phyloP scores from a whole-genome alignment of 1,139 yeast species.

The Candida labiduridarum region DNA sequence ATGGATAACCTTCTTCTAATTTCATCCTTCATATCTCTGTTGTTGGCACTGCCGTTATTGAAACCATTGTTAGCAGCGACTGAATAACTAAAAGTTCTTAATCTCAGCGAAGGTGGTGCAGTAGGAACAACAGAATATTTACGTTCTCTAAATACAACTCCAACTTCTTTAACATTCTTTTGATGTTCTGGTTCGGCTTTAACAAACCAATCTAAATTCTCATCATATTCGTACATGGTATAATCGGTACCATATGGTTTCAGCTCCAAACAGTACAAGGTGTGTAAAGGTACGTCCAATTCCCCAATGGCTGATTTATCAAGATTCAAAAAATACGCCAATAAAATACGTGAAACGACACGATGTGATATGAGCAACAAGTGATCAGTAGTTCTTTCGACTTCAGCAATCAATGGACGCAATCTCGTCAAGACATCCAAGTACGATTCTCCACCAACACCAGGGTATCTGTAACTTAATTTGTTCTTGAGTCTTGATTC shows the following conservation, averaged over 20 bases:
- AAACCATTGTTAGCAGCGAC: background rate
- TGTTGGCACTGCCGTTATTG: background rate
- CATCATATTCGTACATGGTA: slow-evolving; percentile 86
- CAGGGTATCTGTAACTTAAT: slow-evolving; percentile 86
- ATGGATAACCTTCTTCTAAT: slow-evolving; percentile 22
- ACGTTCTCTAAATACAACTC: slow-evolving; percentile 64
- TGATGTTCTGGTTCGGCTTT: slow-evolving; percentile 70
- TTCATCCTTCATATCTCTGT: slow-evolving; percentile 5
- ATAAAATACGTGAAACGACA: slow-evolving; percentile 82
- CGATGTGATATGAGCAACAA: slow-evolving; percentile 83
- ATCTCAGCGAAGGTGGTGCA: slow-evolving; percentile 49
- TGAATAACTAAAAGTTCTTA: slow-evolving; percentile 5
- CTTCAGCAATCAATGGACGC: slow-evolving; percentile 87
- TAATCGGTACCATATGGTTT: slow-evolving; percentile 96
- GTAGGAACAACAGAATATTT: slow-evolving; percentile 76
- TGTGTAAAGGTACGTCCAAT: slow-evolving; percentile 89
- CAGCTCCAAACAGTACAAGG: slow-evolving; percentile 85
- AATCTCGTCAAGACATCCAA: slow-evolving; percentile 89
- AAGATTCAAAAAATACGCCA: slow-evolving; percentile 87
- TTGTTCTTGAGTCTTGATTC: slow-evolving; percentile 74
- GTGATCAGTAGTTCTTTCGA: slow-evolving; percentile 90
- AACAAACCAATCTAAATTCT: slow-evolving; percentile 73
- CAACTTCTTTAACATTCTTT: slow-evolving; percentile 63
- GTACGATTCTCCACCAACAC: slow-evolving; percentile 96
- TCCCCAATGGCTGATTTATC: slow-evolving; percentile 85